Evolutionary conservation across 208 protist species (phyloP).

Genomic region (Leishmania martiniquensis): DNA sequence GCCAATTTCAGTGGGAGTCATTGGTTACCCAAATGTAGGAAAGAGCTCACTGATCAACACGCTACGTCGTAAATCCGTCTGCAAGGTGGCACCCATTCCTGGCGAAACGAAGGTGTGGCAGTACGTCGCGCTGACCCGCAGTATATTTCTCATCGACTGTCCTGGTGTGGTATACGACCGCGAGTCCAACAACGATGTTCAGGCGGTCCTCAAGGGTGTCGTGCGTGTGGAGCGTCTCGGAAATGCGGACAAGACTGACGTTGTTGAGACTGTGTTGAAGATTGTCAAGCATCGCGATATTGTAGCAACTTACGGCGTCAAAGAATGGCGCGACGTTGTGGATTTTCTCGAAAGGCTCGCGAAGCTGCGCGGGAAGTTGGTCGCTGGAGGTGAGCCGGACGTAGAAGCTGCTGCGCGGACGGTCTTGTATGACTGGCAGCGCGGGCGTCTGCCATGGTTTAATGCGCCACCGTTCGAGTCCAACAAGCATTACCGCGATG

Average conservation of each 20-base stretch:
- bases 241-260: slow-evolving; percentile 93
- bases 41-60: slow-evolving; percentile 99
- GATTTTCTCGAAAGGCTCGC: slow-evolving; percentile 98
- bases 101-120: slow-evolving; percentile 99
- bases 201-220: slow-evolving; percentile 99
- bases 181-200: slow-evolving; percentile 95
- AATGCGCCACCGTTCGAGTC: slow-evolving; percentile 90
- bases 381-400: slow-evolving; percentile 96
- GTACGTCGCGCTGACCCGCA: slow-evolving; percentile 98
- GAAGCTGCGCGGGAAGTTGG: slow-evolving; percentile 93
- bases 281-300: slow-evolving; percentile 97
- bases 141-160: slow-evolving; percentile 99
- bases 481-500: slow-evolving; percentile 88
- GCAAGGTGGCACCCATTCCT: slow-evolving; percentile 99
- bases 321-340: slow-evolving; percentile 90
- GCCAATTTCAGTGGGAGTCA: slow-evolving; percentile 90
- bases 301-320: slow-evolving; percentile 95
- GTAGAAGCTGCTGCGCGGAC: slow-evolving; percentile 94
- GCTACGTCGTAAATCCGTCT: slow-evolving; percentile 97
- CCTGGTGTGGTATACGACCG: slow-evolving; percentile 98
- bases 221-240: slow-evolving; percentile 94
- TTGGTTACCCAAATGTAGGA: slow-evolving; percentile 99
- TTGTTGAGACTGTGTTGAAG: slow-evolving; percentile 95
- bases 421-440: slow-evolving; percentile 98
- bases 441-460: slow-evolving; percentile 98